Base-by-base conservation (phyloP, 139 green algal species). In the Tetradesmus obliquus region DNA sequence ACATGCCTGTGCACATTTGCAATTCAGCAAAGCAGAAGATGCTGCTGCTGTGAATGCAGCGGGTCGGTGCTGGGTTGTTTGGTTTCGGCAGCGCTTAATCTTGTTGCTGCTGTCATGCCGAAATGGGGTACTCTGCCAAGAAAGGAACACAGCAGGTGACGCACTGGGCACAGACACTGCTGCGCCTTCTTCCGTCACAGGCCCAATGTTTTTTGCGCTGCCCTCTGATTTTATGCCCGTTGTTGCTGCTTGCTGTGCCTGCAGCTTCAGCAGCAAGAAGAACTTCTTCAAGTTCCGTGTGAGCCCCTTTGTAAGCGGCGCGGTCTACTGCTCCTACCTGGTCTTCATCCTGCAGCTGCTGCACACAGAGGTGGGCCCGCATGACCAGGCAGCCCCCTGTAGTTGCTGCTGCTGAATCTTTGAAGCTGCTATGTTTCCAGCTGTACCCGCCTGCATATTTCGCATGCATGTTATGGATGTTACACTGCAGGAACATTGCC, bases 271-370 rank as follows among this genome's bases (percentile, higher is more conserved):
- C 45, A 17, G 20, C 15, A 86, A 86, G 19, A 92, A 88, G 80
- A 92, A 92, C 80, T 92, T 92, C 19, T 92, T 92, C 88, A 92
- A 92, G 88, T 92, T 84, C 80, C 80, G 88, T 13, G 66, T 92
- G 55, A 88, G 80, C 80, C 88, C 88, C 12, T 66, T 92, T 17
- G 88, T 92, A 3, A 76, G 51, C 3, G 88, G 88, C 8, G 45
- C 22, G 6, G 88, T 92, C 5, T 92, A 92, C 53, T 54, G 53
- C 55, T 87, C 88, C 6, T 91, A 91, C 88, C 6, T 91, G 76
- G 57, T 79, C 20, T 87, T 87, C 88, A 86, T 91, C 55, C 8
- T 86, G 5, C 10, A 86, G 55, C 76, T 86, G 15, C 22, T 87
- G 13, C n/a, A 86, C 76, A 54, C 8, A 62, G 1, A 91, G 88